Conservation (phyloP, 2,329 filamentous ascomycete species). For the Alternaria triticina region DNA sequence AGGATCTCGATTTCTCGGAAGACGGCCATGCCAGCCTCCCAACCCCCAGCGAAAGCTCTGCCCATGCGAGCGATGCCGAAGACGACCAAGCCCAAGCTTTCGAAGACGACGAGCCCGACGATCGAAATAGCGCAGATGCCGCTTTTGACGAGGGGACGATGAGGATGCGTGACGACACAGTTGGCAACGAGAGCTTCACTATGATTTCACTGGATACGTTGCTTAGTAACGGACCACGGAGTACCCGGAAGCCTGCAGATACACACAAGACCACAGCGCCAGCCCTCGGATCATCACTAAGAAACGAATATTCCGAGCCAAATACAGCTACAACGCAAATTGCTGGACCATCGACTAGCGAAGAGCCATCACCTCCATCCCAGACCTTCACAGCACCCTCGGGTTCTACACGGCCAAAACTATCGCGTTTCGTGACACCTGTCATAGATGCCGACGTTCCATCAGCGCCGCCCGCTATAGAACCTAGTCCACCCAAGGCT, state of each 20-base stretch:
- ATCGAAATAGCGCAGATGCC: conserved; percentile 29
- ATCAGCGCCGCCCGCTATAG: conserved; percentile 39
- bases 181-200: conserved; percentile 59
- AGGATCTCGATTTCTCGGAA: neutral
- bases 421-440: conserved; percentile 37
- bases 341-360: neutral
- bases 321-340: neutral
- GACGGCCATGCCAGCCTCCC: neutral
- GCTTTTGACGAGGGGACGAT: conserved; percentile 42
- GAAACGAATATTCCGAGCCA: conserved; percentile 20
- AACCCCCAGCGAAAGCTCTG: conserved; percentile 10
- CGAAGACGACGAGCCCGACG: conserved; percentile 26
- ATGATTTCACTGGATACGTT: conserved; percentile 59
- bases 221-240: conserved; percentile 39
- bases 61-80: conserved; percentile 1
- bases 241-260: conserved; percentile 26
- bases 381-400: conserved; percentile 5
- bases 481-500: conserved; percentile 27
- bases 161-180: conserved; percentile 50
- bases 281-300: conserved; percentile 15
- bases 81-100: neutral
- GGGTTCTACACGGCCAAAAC: conserved; percentile 19
- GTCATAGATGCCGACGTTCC: conserved; percentile 33
- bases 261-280: conserved; percentile 5
- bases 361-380: conserved; percentile 15